Base-by-base conservation (phyloP, 768 basidiomycete genomes). In the Leccinellum luteum region DNA sequence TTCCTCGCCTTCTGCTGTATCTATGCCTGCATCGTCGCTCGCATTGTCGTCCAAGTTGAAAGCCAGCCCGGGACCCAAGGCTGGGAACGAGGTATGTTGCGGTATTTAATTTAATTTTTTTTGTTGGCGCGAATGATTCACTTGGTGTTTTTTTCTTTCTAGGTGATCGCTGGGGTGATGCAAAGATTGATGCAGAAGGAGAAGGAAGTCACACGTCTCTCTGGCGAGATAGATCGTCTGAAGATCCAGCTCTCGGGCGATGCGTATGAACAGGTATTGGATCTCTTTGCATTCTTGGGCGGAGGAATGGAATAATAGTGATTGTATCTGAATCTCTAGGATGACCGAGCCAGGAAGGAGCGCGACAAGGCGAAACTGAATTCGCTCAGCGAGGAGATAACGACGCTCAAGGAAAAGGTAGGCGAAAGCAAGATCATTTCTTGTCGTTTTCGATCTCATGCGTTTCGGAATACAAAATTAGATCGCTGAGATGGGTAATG, bases 131-230 rank as follows among this genome's bases (percentile, higher is more conserved):
- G 1, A 12, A 43, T 49, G 17, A 38, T 43, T 54, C 34, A 56
- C 17, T 15, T 6, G 6, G 44, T 23, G 13, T 27, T 4, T 48
- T 25, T 55, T 13, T 31, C 3, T 1, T 12, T 4, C 6, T 21
- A 89, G 81, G 85, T 81, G 60, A 79, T 88, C 56, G 81, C 85
- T 60, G 90, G 89, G 2, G 67, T 95, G 19, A 83, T 93, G 9
- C 90, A 92, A 65, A 84, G 90, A 10, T 77, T 95, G 15, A 82
- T 89, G 3, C 82, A 86, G 68, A 94, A 93, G 69, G 94, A 97
- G 75, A 92, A 89, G 65, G 85, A 94, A 70, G 89, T 92, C 2
- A 67, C 84, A 2, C 84, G 86, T 55, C 78, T 95, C 2, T 86
- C 87, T 66, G 79, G 79, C 4, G 89, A 94, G 65, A 72, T 94